Evolutionary conservation across 108 stramenopile species (phyloP), one percentile per base, ranked within the genome.

Genomic region (Fistulifera pelliculosa): DNA sequence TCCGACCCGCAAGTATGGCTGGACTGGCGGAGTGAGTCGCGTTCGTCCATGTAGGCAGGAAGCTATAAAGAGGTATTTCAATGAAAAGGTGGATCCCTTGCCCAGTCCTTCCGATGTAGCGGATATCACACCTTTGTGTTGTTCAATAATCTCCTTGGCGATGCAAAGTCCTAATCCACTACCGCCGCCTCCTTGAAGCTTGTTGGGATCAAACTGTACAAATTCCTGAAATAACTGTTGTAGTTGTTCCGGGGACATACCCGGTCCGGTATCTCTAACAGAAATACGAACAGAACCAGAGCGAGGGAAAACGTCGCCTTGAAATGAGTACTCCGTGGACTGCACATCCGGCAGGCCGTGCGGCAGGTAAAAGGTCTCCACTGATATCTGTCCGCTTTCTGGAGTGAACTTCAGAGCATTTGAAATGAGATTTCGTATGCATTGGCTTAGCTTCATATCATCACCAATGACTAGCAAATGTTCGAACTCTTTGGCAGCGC

Each of bases 141-240:
- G 56, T 26, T 77, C 66, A n/a, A 74, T 73, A 40, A 86, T 75
- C 41, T 64, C 78, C 48, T 77, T 79, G 8, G 84, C 45, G 50
- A 86, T 80, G 52, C 51, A 68, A 21, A 87, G 52, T 42, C 85
- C 85, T 0, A 87, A 64, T 11, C 85, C 85, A 56, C 69, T 80
- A 10, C 85, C 85, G 16, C 62, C 58, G 17, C 85, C 85, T 5
- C 56, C 56, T 58, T 87, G 85, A 6, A 87, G 61, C 12, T 68
- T 60, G 44, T 75, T 79, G 4, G 71, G 73, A 58, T 81, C 62
- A 54, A 87, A 81, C 50, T 87, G 85, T 1, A 75, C 71, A 12
- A 75, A 74, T 51, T 75, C 73, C 12, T 60, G 42, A 55, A 87
- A 87, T 26, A 87, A 53, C 7, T 41, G 42, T 8, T 22, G 13